These are phyloP conservation scores for Rhynchospora breviuscula DNA, from an alignment of 176 grass and related monocot species.

Conservation along the genomic window DNA sequence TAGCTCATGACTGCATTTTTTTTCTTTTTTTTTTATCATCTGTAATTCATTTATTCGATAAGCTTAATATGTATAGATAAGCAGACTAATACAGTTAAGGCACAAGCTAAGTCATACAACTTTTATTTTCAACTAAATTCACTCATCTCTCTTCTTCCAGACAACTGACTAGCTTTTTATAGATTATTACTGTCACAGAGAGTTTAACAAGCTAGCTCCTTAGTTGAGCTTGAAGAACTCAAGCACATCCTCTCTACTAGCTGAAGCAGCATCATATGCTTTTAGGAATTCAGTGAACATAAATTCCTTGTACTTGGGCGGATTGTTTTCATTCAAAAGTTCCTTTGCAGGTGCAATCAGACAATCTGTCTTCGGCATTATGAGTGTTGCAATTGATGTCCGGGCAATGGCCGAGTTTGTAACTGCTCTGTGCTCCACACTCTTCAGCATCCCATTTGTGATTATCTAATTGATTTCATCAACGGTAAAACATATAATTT, in stretches of 20 bases:
- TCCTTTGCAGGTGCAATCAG: conserved; percentile 23
- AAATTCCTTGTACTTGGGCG: conserved; percentile 31
- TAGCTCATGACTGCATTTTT: too few species aligned
- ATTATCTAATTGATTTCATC: conserved; percentile 24
- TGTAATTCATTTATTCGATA: not conserved
- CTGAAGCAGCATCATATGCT: conserved; percentile 19
- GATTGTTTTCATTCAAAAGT: conserved; percentile 12
- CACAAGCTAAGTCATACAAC: not conserved
- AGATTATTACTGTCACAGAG: not conserved
- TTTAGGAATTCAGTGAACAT: conserved; percentile 27
- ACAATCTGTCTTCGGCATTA: conserved; percentile 29
- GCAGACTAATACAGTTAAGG: not conserved
- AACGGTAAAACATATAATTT: not conserved
- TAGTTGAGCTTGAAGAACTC: conserved; percentile 30
- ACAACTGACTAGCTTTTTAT: not conserved
- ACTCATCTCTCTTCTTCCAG: not conserved
- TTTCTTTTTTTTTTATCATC: not conserved
- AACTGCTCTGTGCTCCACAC: conserved; percentile 35
- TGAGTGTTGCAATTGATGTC: conserved; percentile 30
- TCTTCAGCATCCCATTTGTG: conserved; percentile 31
- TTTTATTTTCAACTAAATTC: not conserved
- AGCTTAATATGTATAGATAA: not conserved
- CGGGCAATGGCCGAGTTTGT: conserved; percentile 25
- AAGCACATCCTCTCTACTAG: conserved; percentile 28
- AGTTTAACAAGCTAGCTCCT: not conserved